These are phyloP conservation scores for Penicillium crystallinum DNA, from an alignment of 495 filamentous ascomycete genomes.

Conservation along the genomic window DNA sequence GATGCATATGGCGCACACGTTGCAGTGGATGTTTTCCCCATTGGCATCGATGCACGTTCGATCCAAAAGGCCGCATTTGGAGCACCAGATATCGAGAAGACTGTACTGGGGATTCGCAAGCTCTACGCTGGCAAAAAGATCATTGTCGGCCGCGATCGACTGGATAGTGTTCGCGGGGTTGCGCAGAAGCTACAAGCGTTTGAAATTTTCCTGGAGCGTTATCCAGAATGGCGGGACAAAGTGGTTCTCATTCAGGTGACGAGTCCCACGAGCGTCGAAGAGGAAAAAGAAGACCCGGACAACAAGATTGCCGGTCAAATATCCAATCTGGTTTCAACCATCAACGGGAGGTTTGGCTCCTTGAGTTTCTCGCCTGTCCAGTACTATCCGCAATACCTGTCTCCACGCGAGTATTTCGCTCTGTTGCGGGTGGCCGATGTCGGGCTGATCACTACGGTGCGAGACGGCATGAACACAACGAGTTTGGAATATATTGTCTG, in stretches of 20 bases:
- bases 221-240: conserved; percentile 82
- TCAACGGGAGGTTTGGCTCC: conserved; percentile 84
- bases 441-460: conserved; percentile 84
- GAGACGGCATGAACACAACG: conserved; percentile 96
- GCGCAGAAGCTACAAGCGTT: conserved; percentile 91
- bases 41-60: conserved; percentile 75
- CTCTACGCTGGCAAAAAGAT: conserved; percentile 80
- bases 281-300: conserved; percentile 59
- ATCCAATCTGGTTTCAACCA: conserved; percentile 79
- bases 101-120: conserved; percentile 58
- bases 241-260: conserved; percentile 95
- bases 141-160: conserved; percentile 87
- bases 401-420: conserved; percentile 83
- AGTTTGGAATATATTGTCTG: conserved; percentile 90
- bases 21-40: conserved; percentile 84
- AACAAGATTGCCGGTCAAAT: conserved; percentile 78
- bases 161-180: conserved; percentile 86
- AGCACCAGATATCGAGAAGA: conserved; percentile 58
- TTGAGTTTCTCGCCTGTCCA: conserved; percentile 81
- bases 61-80: conserved; percentile 68
- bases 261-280: conserved; percentile 72
- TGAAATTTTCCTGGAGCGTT: conserved; percentile 79
- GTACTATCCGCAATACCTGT: conserved; percentile 88
- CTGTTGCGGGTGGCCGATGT: conserved; percentile 81
- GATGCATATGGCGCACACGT: conserved; percentile 85